Evolutionary conservation across 495 filamentous ascomycete species (phyloP), one percentile per base, ranked within the genome.

Genomic region (Schizothecium vesticola): DNA sequence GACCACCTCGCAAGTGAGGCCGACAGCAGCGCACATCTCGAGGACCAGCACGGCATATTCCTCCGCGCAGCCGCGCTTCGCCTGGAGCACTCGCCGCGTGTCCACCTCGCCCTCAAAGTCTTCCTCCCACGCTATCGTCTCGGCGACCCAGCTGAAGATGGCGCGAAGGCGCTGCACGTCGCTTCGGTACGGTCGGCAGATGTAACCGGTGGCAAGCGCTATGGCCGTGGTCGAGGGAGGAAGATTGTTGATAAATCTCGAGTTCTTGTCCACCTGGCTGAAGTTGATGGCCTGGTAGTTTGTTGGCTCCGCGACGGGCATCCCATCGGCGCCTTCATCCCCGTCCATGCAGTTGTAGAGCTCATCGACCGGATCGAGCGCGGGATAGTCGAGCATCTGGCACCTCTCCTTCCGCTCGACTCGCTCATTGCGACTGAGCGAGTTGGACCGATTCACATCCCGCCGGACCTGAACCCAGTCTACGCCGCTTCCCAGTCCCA

Each of bases 381-480:
- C 90, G 0, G 92, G 89, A 69, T 95, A 88, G 72, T 96, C 93
- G 84, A 97, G 85, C 91, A 99, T 94, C 74, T 97, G 90, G 71
- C 93, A 97, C 31, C 93, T 87, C 66, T 98, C 95, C n/a, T 87
- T 88, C 62, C 96, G 83, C 72, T 98, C 95, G 33, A 86, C 82
- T 19, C 90, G 86, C 77, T 99, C 95, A 66, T 95, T 95, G 64
- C 87, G 86, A 77, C 93, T 97, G 26, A 97, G 82, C 0, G 94
- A 93, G 73, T 96, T 98, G 13, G 94, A 93, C 19, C 95, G 86
- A 76, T 98, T 97, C 55, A 98, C 91, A 80, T 99, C 95, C 57
- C 94, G 87, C 60, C 95, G 89, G 26, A 98, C 93, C 75, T 97
- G 93, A 26, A 98, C 91, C 94, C 95, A 99, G 75, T 97, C 95